Conservation (phyloP, 768 basidiomycete genomes). For the Boletus tylopilopsis region DNA sequence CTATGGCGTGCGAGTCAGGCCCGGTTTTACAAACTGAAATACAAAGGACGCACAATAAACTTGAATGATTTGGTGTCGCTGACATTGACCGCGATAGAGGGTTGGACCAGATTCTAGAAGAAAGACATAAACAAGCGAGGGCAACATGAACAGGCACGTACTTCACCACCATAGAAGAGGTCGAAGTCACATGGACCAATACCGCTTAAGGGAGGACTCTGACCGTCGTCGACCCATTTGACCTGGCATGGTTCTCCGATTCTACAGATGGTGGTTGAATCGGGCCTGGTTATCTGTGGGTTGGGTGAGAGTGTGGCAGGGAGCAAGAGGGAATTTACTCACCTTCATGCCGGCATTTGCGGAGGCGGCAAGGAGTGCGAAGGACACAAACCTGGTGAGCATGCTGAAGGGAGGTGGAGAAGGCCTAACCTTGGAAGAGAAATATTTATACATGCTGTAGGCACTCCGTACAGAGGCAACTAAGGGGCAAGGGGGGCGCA, state of each 20-base stretch:
- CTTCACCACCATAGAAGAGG: conserved; percentile 48
- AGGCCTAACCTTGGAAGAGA: no score
- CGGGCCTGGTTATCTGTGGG: conserved; percentile 46
- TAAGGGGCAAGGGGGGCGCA: no score
- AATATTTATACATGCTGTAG: no score
- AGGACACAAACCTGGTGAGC: conserved; percentile 10
- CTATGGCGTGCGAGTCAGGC: no score
- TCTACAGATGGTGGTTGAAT: conserved; percentile 40
- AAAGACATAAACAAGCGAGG: no score
- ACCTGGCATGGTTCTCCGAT: conserved; percentile 54
- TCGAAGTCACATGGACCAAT: conserved; percentile 55
- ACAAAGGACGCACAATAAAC: no score
- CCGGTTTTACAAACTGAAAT: no score
- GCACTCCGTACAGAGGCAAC: no score
- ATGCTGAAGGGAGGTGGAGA: conserved; percentile 5
- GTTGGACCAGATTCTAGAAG: no score
- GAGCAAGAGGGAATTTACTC: background rate
- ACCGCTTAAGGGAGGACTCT: conserved; percentile 39
- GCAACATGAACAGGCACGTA: conserved; percentile 33
- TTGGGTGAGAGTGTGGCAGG: background rate
- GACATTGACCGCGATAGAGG: no score
- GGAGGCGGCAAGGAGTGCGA: conserved; percentile 19
- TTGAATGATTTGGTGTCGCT: no score
- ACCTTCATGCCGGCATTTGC: conserved; percentile 21
- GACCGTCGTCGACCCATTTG: conserved; percentile 63